phyloP scores from a whole-genome alignment of 768 basidiomycete species.

The Wakefieldia striispora region DNA sequence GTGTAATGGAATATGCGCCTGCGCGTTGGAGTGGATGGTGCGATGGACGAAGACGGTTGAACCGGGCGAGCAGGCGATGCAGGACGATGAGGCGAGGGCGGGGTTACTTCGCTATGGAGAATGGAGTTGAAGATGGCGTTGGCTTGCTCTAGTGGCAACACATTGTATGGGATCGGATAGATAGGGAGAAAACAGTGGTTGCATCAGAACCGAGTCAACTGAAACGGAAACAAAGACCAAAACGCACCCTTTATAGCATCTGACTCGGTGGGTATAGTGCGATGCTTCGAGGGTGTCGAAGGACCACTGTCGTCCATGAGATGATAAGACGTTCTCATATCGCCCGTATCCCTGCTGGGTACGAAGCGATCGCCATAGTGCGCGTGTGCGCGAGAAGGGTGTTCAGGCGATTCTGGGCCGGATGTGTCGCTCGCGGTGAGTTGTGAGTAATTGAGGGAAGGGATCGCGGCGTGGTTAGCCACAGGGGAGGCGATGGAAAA shows the following conservation, averaged over 20 bases:
- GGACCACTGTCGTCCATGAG: constrained; percentile 55
- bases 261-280: constrained; percentile 65
- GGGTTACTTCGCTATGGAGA: constrained; percentile 75
- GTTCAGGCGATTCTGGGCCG: constrained; percentile 43
- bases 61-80: constrained; percentile 58
- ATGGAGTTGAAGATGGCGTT: constrained; percentile 79
- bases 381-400: constrained; percentile 31
- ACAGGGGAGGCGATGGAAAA: constrained; percentile 43
- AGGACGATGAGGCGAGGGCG: constrained; percentile 60
- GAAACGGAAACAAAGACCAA: background rate
- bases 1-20: constrained; percentile 69
- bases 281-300: constrained; percentile 57
- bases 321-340: constrained; percentile 61
- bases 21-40: constrained; percentile 45
- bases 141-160: constrained; percentile 62
- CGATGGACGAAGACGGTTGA: constrained; percentile 34
- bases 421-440: constrained; percentile 50
- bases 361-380: constrained; percentile 64
- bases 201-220: constrained; percentile 4
- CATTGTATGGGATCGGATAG: constrained; percentile 14
- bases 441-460: constrained; percentile 52
- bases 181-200: constrained; percentile 13
- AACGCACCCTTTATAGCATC: constrained; percentile 72
- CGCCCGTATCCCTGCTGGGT: constrained; percentile 55
- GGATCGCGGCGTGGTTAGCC: constrained; percentile 43